phyloP scores from a whole-genome alignment of 805 yeast genomes.

The Yarrowia porcina region DNA sequence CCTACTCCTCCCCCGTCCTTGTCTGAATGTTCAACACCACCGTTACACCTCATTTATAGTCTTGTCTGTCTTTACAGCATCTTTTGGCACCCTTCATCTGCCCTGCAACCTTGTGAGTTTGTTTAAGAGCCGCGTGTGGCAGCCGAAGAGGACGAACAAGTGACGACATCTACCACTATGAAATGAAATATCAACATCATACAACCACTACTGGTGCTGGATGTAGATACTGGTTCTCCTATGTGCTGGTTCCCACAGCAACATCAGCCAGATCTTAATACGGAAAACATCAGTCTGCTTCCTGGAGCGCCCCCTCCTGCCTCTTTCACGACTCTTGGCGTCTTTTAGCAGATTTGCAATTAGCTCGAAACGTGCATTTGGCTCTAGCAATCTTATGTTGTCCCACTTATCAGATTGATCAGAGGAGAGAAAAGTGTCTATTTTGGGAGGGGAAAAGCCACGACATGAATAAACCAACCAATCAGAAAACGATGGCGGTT shows the following conservation, averaged over 20 bases:
- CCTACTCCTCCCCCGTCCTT: background rate
- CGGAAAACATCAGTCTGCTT: no score
- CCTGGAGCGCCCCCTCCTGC: background rate
- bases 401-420: conserved; percentile 10
- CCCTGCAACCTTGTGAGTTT: background rate
- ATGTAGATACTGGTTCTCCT: no score
- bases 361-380: background rate
- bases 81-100: background rate
- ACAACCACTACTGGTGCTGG: no score
- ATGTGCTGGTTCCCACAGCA: no score
- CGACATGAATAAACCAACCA: background rate
- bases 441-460: background rate
- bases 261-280: no score
- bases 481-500: background rate
- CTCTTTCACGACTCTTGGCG: conserved; percentile 1
- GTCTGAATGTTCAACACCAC: background rate
- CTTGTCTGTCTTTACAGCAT: background rate
- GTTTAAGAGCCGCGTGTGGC: background rate
- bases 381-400: background rate
- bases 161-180: no score
- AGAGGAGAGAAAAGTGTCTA: background rate
- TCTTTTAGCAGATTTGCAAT: background rate
- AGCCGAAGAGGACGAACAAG: background rate
- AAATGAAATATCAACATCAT: no score
- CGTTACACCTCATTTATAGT: background rate